Evolutionary conservation across 2,329 filamentous ascomycete species (phyloP).

Genomic region (Microdochium trichocladiopsis): DNA sequence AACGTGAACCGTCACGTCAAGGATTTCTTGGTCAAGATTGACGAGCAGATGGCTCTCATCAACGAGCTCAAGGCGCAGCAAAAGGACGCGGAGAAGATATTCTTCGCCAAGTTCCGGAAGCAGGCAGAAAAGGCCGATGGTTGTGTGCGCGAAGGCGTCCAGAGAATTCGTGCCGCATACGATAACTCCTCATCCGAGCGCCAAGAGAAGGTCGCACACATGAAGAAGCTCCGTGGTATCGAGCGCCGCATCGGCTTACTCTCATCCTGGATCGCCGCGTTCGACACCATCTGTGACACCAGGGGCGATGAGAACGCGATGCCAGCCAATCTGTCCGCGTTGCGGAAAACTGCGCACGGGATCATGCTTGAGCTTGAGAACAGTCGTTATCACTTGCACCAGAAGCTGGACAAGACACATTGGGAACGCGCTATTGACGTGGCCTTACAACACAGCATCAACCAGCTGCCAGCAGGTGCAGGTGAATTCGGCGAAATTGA

Average conservation of each 20-base stretch:
- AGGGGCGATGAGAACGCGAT: conserved; percentile 61
- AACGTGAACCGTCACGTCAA: conserved; percentile 99
- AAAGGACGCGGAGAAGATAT: conserved; percentile 75
- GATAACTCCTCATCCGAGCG: conserved; percentile 73
- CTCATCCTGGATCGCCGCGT: conserved; percentile 89
- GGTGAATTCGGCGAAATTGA: conserved; percentile 62
- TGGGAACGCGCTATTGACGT: conserved; percentile 88
- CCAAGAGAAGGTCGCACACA: conserved; percentile 68
- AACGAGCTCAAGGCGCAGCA: conserved; percentile 92
- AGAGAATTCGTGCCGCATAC: conserved; percentile 74
- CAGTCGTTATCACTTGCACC: conserved; percentile 85
- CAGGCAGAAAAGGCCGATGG: conserved; percentile 77
- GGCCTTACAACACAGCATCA: conserved; percentile 77
- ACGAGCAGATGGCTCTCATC: conserved; percentile 95
- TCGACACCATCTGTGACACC: conserved; percentile 72
- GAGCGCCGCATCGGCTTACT: conserved; percentile 80
- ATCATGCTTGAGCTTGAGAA: conserved; percentile 84
- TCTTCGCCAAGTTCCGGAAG: conserved; percentile 85
- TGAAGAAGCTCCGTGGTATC: conserved; percentile 76
- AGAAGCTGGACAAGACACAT: conserved; percentile 68
- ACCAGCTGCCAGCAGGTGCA: conserved; percentile 69
- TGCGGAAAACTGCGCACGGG: conserved; percentile 83
- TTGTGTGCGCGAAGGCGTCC: conserved; percentile 69
- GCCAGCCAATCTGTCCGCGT: conserved; percentile 61
- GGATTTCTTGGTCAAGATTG: conserved; percentile 98